Conservation (phyloP, 1,139 yeast genomes). For the Wickerhamiella pararugosa region DNA sequence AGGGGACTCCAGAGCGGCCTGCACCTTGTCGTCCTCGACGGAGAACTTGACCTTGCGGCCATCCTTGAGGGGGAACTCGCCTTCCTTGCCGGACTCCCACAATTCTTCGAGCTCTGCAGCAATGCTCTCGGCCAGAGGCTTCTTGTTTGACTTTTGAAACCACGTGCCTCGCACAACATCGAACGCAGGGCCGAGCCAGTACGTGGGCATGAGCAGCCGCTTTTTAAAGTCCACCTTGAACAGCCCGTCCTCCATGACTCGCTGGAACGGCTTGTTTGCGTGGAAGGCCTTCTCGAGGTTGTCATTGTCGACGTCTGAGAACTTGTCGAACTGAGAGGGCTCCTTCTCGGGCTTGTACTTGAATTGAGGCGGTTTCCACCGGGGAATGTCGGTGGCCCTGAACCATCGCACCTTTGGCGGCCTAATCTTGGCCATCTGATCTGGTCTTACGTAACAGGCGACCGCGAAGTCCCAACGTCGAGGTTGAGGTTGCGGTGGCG, state of each 20-base stretch:
- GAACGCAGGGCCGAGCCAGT: slow-evolving; percentile 82
- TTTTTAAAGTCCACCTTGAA: slow-evolving; percentile 51
- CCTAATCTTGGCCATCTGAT: too few relatives aligned
- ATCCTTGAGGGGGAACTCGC: background rate
- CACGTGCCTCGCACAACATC: slow-evolving; percentile 78
- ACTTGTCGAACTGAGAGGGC: slow-evolving; percentile 55
- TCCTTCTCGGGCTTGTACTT: slow-evolving; percentile 29
- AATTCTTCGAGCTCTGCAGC: slow-evolving; percentile 43
- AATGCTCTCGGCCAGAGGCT: slow-evolving; percentile 35
- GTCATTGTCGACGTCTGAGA: slow-evolving; percentile 46
- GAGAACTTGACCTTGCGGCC: background rate
- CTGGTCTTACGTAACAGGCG: background rate
- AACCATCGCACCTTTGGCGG: slow-evolving; percentile 37
- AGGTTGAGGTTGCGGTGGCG: too few relatives aligned
- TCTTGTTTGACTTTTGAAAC: slow-evolving; percentile 45
- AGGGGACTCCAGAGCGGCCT: too few relatives aligned
- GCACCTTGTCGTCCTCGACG: too few relatives aligned
- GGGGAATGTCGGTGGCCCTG: slow-evolving; percentile 69
- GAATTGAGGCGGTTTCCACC: slow-evolving; percentile 47
- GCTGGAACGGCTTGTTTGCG: slow-evolving; percentile 21
- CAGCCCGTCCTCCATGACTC: slow-evolving; percentile 70
- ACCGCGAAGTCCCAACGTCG: background rate
- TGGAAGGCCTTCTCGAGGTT: slow-evolving; percentile 41
- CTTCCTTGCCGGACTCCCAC: slow-evolving; percentile 15
- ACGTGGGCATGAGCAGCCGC: slow-evolving; percentile 49